phyloP scores from a whole-genome alignment of 768 basidiomycete species.

The Cystobasidium onofrii region DNA sequence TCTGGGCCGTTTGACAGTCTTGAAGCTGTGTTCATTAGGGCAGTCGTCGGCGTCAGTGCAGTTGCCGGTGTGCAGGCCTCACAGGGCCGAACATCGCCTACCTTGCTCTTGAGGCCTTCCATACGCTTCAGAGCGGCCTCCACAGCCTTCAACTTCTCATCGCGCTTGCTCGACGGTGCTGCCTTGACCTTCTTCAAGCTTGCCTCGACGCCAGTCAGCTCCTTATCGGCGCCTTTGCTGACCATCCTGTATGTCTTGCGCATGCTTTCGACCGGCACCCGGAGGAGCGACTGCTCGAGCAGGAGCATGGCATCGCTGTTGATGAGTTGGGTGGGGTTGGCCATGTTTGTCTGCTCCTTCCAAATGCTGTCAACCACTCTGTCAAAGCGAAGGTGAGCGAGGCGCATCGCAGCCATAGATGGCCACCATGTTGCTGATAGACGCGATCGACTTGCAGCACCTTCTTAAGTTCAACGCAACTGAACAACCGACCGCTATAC shows the following conservation, averaged over 20 bases:
- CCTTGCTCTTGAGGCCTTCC: constrained; percentile 81
- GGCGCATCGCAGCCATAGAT: no score
- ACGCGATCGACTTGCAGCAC: no score
- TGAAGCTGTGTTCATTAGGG: constrained; percentile 31
- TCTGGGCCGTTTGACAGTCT: not conserved
- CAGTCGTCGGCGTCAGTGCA: not conserved
- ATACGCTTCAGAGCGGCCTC: constrained; percentile 69
- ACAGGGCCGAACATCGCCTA: no score
- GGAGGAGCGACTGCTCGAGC: constrained; percentile 22
- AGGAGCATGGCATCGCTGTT: constrained; percentile 20
- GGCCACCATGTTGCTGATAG: no score
- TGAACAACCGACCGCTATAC: no score
- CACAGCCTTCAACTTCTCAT: constrained; percentile 55
- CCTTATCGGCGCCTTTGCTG: constrained; percentile 12
- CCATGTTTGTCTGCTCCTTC: not conserved
- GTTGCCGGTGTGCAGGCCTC: no score
- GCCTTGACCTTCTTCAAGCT: not conserved
- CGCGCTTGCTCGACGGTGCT: not conserved
- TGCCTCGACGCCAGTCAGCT: not conserved
- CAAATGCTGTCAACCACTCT: no score
- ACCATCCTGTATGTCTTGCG: constrained; percentile 6
- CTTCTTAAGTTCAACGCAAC: no score
- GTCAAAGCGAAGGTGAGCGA: no score
- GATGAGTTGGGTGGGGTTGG: not conserved
- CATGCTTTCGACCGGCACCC: constrained; percentile 24